Evolutionary conservation across 2,329 filamentous ascomycete species (phyloP).

Genomic region (Phyllosticta citribraziliensis): DNA sequence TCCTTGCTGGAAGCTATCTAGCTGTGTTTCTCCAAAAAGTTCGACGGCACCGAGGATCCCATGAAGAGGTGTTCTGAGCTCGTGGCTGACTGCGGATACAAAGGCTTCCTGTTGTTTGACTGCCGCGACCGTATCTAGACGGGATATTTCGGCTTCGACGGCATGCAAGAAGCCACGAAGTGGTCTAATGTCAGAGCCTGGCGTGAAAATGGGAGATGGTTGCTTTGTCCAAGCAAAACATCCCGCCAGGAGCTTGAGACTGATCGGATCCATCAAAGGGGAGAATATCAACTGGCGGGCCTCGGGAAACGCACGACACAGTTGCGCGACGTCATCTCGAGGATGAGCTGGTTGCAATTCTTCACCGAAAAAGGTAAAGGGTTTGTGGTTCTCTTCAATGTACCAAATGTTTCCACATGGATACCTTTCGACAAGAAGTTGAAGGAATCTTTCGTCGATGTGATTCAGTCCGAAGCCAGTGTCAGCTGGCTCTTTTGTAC

Average conservation of each 20-base stretch:
- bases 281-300: conserved; percentile 13
- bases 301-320: conserved; percentile 9
- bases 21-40: conserved; percentile 14
- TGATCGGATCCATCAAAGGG: conserved; percentile 15
- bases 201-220: conserved; percentile 12
- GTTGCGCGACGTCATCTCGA: conserved; percentile 10
- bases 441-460: conserved; percentile 14
- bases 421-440: conserved; percentile 13
- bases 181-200: conserved; percentile 12
- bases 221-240: conserved; percentile 14
- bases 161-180: conserved; percentile 13
- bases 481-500: not conserved
- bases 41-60: conserved; percentile 9
- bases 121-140: conserved; percentile 9
- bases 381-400: not conserved
- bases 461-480: conserved; percentile 6
- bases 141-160: conserved; percentile 9
- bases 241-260: conserved; percentile 14
- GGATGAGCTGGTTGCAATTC: conserved; percentile 10
- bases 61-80: conserved; percentile 14
- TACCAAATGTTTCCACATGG: conserved; percentile 14
- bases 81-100: conserved; percentile 33
- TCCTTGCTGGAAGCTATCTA: conserved; percentile 6
- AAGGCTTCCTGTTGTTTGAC: conserved; percentile 19
- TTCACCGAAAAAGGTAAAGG: conserved; percentile 6